phyloP scores from a whole-genome alignment of 2,329 filamentous ascomycete species.

The Scopulariopsis brevicaulis region DNA sequence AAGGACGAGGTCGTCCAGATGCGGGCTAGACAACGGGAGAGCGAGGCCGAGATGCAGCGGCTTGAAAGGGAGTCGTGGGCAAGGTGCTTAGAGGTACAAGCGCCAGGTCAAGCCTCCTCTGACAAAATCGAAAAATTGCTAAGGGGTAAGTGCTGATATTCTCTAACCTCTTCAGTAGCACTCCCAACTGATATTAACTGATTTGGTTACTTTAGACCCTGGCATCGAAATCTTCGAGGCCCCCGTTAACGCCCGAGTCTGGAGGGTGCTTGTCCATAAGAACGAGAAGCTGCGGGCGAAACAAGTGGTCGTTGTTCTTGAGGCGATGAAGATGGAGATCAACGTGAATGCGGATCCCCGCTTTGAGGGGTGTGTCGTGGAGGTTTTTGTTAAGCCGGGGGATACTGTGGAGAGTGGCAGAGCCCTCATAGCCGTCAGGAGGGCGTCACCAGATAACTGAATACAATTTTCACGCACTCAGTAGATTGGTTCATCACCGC shows the following conservation, averaged over 20 bases:
- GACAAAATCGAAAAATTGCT: background rate
- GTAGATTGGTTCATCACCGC: too few relatives aligned
- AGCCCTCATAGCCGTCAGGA: too few relatives aligned
- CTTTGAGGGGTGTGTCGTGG: background rate
- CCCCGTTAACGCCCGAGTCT: conserved; percentile 34
- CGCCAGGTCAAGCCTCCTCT: background rate
- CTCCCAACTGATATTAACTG: background rate
- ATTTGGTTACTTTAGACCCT: background rate
- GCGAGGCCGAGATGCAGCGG: background rate
- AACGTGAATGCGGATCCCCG: background rate
- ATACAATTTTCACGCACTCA: too few relatives aligned
- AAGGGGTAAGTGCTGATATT: background rate
- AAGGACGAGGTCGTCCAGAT: conserved; percentile 7
- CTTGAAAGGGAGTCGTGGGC: conserved; percentile 15
- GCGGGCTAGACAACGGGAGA: background rate
- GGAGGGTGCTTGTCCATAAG: conserved; percentile 34
- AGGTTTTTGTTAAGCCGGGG: background rate
- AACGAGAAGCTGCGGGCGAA: conserved; percentile 27
- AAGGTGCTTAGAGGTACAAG: conserved; percentile 17
- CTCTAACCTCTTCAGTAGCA: background rate
- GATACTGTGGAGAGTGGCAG: background rate
- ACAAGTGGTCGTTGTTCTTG: conserved; percentile 32
- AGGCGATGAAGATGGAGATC: conserved; percentile 50
- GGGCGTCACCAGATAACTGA: too few relatives aligned
- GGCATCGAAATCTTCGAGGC: background rate